Conservation (phyloP, 441 rosid species). For the Aquilaria agallochum region DNA sequence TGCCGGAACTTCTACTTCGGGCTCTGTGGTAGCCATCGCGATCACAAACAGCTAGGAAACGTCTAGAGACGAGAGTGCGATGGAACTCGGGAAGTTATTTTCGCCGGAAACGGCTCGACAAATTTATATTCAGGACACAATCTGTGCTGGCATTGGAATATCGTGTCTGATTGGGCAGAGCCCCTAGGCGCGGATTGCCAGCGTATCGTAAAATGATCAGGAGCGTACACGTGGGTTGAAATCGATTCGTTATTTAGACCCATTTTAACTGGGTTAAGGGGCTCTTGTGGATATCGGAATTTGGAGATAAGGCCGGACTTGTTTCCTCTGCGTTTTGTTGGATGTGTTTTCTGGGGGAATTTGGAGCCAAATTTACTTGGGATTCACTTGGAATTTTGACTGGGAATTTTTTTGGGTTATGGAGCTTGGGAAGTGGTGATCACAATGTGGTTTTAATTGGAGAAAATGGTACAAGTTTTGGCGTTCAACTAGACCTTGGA, state of each 20-base stretch:
- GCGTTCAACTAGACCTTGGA: background rate
- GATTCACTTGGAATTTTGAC: background rate
- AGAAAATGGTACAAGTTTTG: conserved; percentile 11
- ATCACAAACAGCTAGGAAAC: background rate
- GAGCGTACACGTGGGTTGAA: conserved; percentile 38
- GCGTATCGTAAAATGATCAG: conserved; percentile 28
- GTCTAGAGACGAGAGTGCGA: background rate
- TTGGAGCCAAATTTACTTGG: conserved; percentile 12
- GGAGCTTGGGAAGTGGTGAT: conserved; percentile 16
- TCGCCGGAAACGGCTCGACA: background rate
- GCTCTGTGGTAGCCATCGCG: conserved; percentile 28
- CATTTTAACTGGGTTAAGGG: background rate
- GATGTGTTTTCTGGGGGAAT: conserved; percentile 39
- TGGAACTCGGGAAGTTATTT: background rate
- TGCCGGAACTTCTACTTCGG: conserved; percentile 22
- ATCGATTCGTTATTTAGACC: conserved; percentile 13
- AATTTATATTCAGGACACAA: conserved; percentile 23
- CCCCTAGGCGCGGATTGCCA: conserved; percentile 26
- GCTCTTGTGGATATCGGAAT: background rate
- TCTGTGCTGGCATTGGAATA: background rate
- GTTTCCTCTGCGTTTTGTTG: background rate
- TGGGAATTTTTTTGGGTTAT: background rate
- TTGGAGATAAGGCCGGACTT: background rate
- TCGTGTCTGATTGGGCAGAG: conserved; percentile 14
- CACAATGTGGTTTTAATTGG: conserved; percentile 16